Conservation (phyloP, 2,329 filamentous ascomycete genomes). For the Sclerotiophoma versabilis region DNA sequence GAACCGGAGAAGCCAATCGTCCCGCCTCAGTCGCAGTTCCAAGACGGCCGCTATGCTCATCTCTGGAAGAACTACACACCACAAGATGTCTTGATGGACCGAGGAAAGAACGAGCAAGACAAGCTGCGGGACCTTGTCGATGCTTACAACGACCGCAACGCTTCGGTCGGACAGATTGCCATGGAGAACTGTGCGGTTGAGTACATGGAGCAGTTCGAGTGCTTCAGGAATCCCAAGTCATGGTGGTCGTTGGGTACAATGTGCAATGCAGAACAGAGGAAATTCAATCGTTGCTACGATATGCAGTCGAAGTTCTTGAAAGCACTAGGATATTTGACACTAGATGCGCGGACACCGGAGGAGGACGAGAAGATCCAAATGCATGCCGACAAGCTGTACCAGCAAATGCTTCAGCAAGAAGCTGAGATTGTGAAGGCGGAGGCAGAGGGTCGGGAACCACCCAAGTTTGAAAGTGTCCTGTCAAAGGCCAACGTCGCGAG, state of each 20-base stretch:
- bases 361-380: slow-evolving; percentile 88
- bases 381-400: slow-evolving; percentile 91
- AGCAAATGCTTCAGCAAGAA: slow-evolving; percentile 86
- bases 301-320: slow-evolving; percentile 92
- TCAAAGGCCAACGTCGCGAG: slow-evolving; percentile 43
- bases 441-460: slow-evolving; percentile 60
- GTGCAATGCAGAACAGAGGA: slow-evolving; percentile 78
- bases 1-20: slow-evolving; percentile 45
- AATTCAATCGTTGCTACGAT: slow-evolving; percentile 85
- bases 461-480: slow-evolving; percentile 67
- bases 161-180: slow-evolving; percentile 78
- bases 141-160: slow-evolving; percentile 81
- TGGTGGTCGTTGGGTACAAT: slow-evolving; percentile 75
- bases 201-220: slow-evolving; percentile 81
- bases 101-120: slow-evolving; percentile 77
- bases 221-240: slow-evolving; percentile 73
- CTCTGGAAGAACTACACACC: slow-evolving; percentile 93
- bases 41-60: slow-evolving; percentile 79
- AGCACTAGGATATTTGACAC: slow-evolving; percentile 83
- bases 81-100: slow-evolving; percentile 71
- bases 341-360: slow-evolving; percentile 68
- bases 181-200: slow-evolving; percentile 93
- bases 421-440: slow-evolving; percentile 73
- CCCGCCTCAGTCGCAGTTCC: slow-evolving; percentile 65
- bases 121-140: slow-evolving; percentile 81